Conservation (phyloP, 768 basidiomycete genomes). For the Russula emetica region DNA sequence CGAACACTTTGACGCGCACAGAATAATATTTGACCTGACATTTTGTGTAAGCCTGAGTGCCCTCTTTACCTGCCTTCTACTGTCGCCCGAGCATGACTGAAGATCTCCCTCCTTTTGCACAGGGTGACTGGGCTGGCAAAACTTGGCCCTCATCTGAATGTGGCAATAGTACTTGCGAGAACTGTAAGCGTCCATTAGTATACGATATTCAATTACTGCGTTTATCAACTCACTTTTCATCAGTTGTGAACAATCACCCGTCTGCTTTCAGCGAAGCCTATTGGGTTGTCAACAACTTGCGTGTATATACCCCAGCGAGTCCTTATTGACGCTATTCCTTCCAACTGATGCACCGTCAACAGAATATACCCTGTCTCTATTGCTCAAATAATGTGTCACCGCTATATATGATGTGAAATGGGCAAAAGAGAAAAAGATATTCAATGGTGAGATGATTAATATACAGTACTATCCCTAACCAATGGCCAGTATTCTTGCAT, state of each 20-base stretch:
- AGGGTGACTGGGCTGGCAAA: too few species aligned
- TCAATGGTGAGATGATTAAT: too few species aligned
- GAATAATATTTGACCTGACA: conserved; percentile 55
- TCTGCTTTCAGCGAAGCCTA: conserved; percentile 56
- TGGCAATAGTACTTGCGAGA: conserved; percentile 38
- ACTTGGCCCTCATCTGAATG: conserved; percentile 34
- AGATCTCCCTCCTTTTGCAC: not conserved
- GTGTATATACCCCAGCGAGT: conserved; percentile 42
- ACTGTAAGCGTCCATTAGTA: conserved; percentile 41
- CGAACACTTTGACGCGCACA: conserved; percentile 49
- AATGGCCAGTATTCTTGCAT: too few species aligned
- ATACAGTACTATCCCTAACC: too few species aligned
- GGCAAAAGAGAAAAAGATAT: too few species aligned
- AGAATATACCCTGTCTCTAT: too few species aligned
- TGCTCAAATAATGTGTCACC: too few species aligned
- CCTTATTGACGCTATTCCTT: too few species aligned
- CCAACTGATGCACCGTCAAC: too few species aligned
- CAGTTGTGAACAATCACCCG: conserved; percentile 60
- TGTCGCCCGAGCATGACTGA: not conserved
- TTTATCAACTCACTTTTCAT: not conserved
- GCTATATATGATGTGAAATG: too few species aligned
- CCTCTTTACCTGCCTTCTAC: conserved; percentile 6
- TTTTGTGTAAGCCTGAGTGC: conserved; percentile 46
- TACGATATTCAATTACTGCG: not conserved
- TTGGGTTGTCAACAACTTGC: conserved; percentile 63